These are phyloP conservation scores for Hypocreales sp. DNA, from an alignment of 2,329 filamentous ascomycete genomes.

Conservation along the genomic window DNA sequence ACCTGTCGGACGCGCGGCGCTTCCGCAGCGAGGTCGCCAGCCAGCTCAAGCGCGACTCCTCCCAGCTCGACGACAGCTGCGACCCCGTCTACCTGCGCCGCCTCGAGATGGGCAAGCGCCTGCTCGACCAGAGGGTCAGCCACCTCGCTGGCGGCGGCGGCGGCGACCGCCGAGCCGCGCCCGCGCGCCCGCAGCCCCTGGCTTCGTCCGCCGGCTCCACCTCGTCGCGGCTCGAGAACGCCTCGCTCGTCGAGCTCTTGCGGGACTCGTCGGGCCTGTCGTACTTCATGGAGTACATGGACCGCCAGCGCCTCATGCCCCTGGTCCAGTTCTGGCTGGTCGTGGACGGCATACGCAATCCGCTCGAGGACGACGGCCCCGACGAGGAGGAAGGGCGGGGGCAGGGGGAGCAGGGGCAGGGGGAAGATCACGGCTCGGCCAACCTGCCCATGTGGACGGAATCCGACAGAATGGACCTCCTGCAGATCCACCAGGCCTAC, in stretches of 20 bases:
- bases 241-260: conserved; percentile 70
- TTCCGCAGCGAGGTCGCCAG: conserved; percentile 87
- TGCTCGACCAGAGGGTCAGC: conserved; percentile 79
- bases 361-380: conserved; percentile 62
- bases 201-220: conserved; percentile 12
- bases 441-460: conserved; percentile 59
- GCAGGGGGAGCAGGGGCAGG: conserved; percentile 19
- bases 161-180: conserved; percentile 28
- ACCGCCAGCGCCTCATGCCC: conserved; percentile 71
- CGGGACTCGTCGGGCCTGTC: conserved; percentile 82
- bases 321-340: conserved; percentile 97
- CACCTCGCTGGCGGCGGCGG: conserved; percentile 60
- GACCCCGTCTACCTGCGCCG: conserved; percentile 79
- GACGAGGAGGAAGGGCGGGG: conserved; percentile 40
- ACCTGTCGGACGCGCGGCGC: conserved; percentile 79
- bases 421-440: too few species aligned
- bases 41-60: conserved; percentile 71
- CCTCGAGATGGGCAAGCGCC: conserved; percentile 78
- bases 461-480: conserved; percentile 73
- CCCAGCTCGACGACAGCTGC: conserved; percentile 49
- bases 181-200: conserved; percentile 9
- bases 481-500: conserved; percentile 84
- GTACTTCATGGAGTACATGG: conserved; percentile 99
- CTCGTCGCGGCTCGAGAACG: conserved; percentile 55
- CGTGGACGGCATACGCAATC: conserved; percentile 89